These are phyloP conservation scores for Hymenoscyphus occultus DNA, from an alignment of 2,329 filamentous ascomycete species.

Conservation along the genomic window DNA sequence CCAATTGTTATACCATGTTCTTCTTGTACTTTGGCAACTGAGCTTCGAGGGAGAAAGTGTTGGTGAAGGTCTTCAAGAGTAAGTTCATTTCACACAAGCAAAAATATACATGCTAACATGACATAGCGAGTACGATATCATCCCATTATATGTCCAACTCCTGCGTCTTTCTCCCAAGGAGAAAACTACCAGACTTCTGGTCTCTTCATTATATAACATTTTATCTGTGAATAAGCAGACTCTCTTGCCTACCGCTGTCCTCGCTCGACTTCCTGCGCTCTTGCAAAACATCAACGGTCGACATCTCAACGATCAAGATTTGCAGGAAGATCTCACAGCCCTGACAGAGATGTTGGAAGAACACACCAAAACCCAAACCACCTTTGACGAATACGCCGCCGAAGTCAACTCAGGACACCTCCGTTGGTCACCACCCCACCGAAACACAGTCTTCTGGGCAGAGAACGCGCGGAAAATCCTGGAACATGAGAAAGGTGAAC, in stretches of 20 bases:
- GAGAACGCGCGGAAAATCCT: slow-evolving; percentile 69
- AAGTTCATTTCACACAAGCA: slow-evolving; percentile 38
- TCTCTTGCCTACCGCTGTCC: slow-evolving; percentile 78
- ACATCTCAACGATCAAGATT: slow-evolving; percentile 62
- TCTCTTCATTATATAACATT: slow-evolving; percentile 87
- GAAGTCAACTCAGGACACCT: slow-evolving; percentile 68
- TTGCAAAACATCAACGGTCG: slow-evolving; percentile 60
- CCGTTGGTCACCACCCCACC: slow-evolving; percentile 73
- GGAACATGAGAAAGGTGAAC: slow-evolving; percentile 61
- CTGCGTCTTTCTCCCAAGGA: slow-evolving; percentile 93
- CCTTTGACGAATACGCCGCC: slow-evolving; percentile 51
- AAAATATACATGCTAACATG: not conserved
- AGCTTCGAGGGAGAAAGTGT: slow-evolving; percentile 83
- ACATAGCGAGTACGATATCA: slow-evolving; percentile 82
- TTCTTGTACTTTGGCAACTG: slow-evolving; percentile 93
- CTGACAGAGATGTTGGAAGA: slow-evolving; percentile 64
- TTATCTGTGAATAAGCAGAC: slow-evolving; percentile 67
- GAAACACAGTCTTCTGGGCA: slow-evolving; percentile 67
- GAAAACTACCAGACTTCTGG: slow-evolving; percentile 88
- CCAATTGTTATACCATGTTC: slow-evolving; percentile 89
- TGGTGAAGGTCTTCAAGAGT: slow-evolving; percentile 80
- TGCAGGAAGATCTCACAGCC: slow-evolving; percentile 58
- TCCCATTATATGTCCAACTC: slow-evolving; percentile 88
- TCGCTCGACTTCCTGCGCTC: slow-evolving; percentile 74
- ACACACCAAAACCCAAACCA: slow-evolving; percentile 62